phyloP scores from a whole-genome alignment of 495 filamentous ascomycete genomes.

The Bryoglossum gracile region DNA sequence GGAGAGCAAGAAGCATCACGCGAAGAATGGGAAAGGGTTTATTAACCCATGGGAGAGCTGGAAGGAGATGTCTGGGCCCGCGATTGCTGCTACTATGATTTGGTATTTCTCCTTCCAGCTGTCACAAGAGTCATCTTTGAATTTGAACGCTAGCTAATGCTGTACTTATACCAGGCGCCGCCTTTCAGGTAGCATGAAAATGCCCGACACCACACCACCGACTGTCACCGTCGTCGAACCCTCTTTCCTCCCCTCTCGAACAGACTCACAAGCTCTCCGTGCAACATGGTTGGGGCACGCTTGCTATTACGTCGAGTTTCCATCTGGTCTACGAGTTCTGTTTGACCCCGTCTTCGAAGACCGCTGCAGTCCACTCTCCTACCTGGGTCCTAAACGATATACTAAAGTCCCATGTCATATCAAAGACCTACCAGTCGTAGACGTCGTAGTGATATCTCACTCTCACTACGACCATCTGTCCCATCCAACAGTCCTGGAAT shows the following conservation, averaged over 20 bases:
- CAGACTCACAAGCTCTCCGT: conserved; percentile 52
- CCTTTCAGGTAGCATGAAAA: conserved; percentile 49
- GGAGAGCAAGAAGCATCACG: conserved; percentile 20
- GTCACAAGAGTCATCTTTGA: no score
- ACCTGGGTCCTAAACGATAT: conserved; percentile 71
- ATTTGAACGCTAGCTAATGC: not conserved
- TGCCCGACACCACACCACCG: conserved; percentile 55
- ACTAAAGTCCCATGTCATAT: conserved; percentile 73
- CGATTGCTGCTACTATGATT: conserved; percentile 8
- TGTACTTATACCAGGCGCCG: conserved; percentile 39
- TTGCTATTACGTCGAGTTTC: conserved; percentile 91
- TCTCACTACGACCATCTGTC: conserved; percentile 94
- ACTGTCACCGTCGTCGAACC: conserved; percentile 64
- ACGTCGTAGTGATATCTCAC: conserved; percentile 87
- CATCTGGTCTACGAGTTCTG: conserved; percentile 75
- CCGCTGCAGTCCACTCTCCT: conserved; percentile 70
- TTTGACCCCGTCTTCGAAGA: conserved; percentile 95
- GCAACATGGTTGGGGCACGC: conserved; percentile 97
- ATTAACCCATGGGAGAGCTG: conserved; percentile 32
- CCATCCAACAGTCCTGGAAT: conserved; percentile 60
- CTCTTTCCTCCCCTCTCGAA: conserved; percentile 55
- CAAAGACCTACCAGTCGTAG: conserved; percentile 73
- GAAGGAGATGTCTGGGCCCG: conserved; percentile 22
- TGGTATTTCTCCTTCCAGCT: conserved; percentile 1
- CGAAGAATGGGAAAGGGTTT: conserved; percentile 21